phyloP scores from a whole-genome alignment of 306 rosid genomes.

The Begonia fuchsioides region DNA sequence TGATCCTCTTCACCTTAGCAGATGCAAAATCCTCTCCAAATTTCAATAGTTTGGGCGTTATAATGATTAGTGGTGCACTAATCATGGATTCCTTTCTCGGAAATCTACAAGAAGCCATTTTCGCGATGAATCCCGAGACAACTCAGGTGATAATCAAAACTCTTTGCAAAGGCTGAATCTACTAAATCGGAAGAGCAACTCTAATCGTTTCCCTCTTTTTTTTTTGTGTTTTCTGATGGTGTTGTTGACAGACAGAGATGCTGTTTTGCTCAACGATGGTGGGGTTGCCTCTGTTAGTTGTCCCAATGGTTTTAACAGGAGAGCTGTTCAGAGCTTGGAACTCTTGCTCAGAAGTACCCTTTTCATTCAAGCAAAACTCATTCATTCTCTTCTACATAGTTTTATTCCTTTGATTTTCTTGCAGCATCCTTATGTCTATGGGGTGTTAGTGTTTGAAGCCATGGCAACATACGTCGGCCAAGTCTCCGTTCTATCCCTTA shows the following conservation, averaged over 20 bases:
- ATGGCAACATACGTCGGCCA: slow-evolving; percentile 43
- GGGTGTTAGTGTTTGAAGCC: slow-evolving; percentile 44
- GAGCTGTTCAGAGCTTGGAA: slow-evolving; percentile 48
- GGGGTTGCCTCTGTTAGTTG: slow-evolving; percentile 37
- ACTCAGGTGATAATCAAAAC: slow-evolving; percentile 22
- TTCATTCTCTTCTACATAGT: not conserved
- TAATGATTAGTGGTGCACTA: slow-evolving; percentile 46
- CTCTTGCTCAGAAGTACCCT: slow-evolving; percentile 36
- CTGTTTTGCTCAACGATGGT: slow-evolving; percentile 53
- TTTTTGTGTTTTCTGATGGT: not conserved
- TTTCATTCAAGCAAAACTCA: not conserved
- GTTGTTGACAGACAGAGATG: slow-evolving; percentile 41
- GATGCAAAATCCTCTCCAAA: slow-evolving; percentile 56
- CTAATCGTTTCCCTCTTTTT: no score
- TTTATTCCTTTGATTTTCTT: not conserved
- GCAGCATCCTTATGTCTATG: slow-evolving; percentile 53
- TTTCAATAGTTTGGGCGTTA: slow-evolving; percentile 33
- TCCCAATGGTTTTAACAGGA: slow-evolving; percentile 51
- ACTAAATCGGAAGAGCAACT: no score
- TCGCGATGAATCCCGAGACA: slow-evolving; percentile 40
- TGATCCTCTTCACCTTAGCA: slow-evolving; percentile 41
- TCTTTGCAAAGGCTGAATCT: no score
- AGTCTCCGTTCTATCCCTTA: slow-evolving; percentile 42
- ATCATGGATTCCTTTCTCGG: slow-evolving; percentile 56
- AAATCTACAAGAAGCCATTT: slow-evolving; percentile 56